These are phyloP conservation scores for Cutaneotrichosporon spelunceum DNA, from an alignment of 1,284 basidiomycete genomes.

Conservation along the genomic window DNA sequence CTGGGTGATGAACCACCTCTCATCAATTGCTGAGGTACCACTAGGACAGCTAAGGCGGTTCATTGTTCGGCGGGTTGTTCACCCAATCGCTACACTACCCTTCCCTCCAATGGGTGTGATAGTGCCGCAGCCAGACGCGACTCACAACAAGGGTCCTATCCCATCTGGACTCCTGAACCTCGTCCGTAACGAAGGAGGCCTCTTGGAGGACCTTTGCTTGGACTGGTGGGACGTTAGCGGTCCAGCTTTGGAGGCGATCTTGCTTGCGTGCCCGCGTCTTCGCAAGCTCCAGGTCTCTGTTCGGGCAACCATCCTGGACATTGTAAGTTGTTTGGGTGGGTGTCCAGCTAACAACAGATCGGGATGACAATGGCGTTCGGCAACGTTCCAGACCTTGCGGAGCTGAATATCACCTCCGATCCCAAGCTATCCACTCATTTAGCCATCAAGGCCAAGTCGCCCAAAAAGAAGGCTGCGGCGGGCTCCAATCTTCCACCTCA, in stretches of 20 bases:
- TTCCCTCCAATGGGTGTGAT: constrained; percentile 21
- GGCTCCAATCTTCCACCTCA: constrained; percentile 8
- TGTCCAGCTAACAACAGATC: constrained; percentile 14
- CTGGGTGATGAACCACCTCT: constrained; percentile 37
- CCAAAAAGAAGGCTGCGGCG: constrained; percentile 8
- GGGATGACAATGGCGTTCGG: constrained; percentile 26
- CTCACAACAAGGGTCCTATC: constrained; percentile 15
- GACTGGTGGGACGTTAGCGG: constrained; percentile 34
- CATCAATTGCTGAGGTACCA: constrained; percentile 27
- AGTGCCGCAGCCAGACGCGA: constrained; percentile 17
- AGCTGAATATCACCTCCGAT: constrained; percentile 23
- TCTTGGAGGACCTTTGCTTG: constrained; percentile 26
- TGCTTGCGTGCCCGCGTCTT: constrained; percentile 19
- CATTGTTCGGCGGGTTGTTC: constrained; percentile 24
- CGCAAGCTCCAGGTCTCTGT: constrained; percentile 24
- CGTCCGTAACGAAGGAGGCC: constrained; percentile 20
- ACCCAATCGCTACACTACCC: constrained; percentile 28
- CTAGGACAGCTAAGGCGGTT: constrained; percentile 30
- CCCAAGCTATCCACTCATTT: constrained; percentile 15
- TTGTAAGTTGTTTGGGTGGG: constrained; percentile 18
- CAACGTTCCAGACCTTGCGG: constrained; percentile 20
- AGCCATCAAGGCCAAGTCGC: constrained; percentile 14
- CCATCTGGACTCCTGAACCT: constrained; percentile 21
- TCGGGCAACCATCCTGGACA: constrained; percentile 20
- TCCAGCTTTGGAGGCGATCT: constrained; percentile 22